Evolutionary conservation across 805 yeast species (phyloP), one percentile per base, ranked within the genome.

Genomic region (Martiniozyma abietophila): DNA sequence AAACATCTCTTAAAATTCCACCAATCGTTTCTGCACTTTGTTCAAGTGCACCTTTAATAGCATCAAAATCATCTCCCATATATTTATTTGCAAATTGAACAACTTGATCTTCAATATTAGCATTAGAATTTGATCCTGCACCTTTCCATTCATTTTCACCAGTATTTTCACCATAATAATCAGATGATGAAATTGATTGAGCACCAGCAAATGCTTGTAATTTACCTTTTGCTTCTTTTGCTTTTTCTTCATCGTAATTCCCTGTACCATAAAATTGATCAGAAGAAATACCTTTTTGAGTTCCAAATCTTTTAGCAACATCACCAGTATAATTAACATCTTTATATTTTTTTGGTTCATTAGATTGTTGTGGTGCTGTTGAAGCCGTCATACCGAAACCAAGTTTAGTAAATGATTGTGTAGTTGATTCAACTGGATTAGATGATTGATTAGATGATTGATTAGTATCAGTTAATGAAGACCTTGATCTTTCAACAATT

Each of bases 221-320:
- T 50, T 92, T 88, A n/a, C 71, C 53, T 43, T 70, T 69, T 2
- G 96, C 96, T 57, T 86, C 96, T 29, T 68, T 69, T 36, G 80
- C 80, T 25, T 83, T 82, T 2, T 65, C 67, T 44, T 81, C 80
- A 50, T 85, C 96, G 51, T 72, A 84, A 18, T 76, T 63, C 27
- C 88, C 89, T 51, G 95, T 77, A 14, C 96, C 96, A 58, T 92
- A 92, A 50, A 73, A 75, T 62, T 88, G 94, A 59, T 92, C 97
- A 2, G 96, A 88, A 0, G 97, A 92, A 43, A 92, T 92, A 31
- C 88, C 95, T 69, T 84, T 89, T 56, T 88, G 96, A 26, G 63
- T 64, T 37, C 96, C 96, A 54, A 71, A 92, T 62, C 85, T 83
- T 50, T 64, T 67, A 25, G 73, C 75, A 20, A 81, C 81, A 44